phyloP scores from a whole-genome alignment of 139 green algal genomes.

The Pleodorina starrii region DNA sequence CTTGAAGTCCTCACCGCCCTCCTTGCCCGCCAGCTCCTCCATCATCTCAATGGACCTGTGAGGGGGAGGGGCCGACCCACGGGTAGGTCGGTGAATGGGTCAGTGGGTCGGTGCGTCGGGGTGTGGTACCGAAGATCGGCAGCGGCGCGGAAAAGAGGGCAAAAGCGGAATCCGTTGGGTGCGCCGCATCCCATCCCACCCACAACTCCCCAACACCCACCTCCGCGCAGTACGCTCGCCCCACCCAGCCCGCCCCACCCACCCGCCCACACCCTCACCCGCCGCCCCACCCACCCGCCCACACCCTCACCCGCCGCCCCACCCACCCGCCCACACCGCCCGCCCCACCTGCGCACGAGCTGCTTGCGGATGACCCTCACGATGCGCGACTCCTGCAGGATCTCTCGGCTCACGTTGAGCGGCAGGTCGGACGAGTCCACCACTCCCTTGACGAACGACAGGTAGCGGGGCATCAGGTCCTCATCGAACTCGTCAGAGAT shows the following conservation, averaged over 20 bases:
- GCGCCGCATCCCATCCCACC: too few species aligned
- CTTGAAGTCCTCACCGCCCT: conserved; percentile 83
- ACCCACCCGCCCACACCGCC: neutral
- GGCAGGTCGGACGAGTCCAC: conserved; percentile 97
- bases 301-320: neutral
- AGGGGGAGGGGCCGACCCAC: neutral
- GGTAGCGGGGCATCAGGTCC: conserved; percentile 95
- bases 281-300: too few species aligned
- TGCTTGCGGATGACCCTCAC: conserved; percentile 95
- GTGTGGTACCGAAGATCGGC: too few species aligned
- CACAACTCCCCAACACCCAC: too few species aligned
- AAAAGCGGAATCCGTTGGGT: too few species aligned
- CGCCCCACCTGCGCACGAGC: conserved; percentile 82
- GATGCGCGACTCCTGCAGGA: conserved; percentile 94
- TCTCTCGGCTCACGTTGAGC: conserved; percentile 98
- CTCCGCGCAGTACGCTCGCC: too few species aligned
- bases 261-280: too few species aligned
- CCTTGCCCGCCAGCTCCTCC: conserved; percentile 82
- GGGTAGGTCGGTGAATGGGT: too few species aligned
- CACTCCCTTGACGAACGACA: conserved; percentile 89
- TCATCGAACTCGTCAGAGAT: conserved; percentile 99
- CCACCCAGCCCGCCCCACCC: too few species aligned
- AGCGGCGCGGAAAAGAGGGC: too few species aligned
- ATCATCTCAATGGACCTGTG: conserved; percentile 94
- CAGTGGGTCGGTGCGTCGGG: too few species aligned